These are phyloP conservation scores for Carex kokanica DNA, from an alignment of 176 grass and related monocot genomes.

Conservation along the genomic window DNA sequence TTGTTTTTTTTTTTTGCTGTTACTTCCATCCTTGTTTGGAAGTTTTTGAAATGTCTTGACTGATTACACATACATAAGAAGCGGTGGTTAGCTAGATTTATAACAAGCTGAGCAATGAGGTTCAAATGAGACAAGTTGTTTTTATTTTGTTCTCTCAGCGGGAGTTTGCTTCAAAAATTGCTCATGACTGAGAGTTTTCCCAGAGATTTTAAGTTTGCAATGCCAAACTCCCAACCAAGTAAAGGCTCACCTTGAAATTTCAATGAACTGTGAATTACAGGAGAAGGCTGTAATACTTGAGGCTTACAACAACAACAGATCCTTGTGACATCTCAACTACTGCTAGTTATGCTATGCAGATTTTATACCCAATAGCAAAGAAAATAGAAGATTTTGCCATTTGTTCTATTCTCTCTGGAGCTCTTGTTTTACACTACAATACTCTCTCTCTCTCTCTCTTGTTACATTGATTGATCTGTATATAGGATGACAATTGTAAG, in stretches of 20 bases:
- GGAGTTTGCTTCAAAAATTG: conserved; percentile 26
- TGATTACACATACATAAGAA: background rate
- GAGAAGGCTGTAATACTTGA: conserved; percentile 72
- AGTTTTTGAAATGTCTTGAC: background rate
- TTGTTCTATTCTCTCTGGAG: background rate
- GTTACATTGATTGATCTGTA: conserved; percentile 13
- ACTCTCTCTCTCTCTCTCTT: background rate
- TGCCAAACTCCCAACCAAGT: background rate
- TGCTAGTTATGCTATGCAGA: conserved; percentile 13
- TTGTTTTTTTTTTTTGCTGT: background rate
- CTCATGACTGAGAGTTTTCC: background rate
- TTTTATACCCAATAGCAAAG: conserved; percentile 16
- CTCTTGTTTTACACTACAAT: conserved; percentile 17
- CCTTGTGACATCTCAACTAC: conserved; percentile 43
- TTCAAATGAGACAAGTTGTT: background rate
- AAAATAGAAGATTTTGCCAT: conserved; percentile 30
- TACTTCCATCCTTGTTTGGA: background rate
- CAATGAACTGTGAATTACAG: conserved; percentile 47
- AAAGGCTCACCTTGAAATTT: conserved; percentile 8
- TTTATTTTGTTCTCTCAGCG: conserved; percentile 28
- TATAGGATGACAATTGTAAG: conserved; percentile 25
- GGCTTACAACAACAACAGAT: conserved; percentile 46
- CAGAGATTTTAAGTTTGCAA: conserved; percentile 15
- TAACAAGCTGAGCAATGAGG: conserved; percentile 24
- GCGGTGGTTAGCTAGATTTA: background rate